Percentiles rank a stretch among this genome's conserved stretches.
phyloP scores from a whole-genome alignment of 2,329 filamentous ascomycete genomes.

The Penicillium sp. region DNA sequence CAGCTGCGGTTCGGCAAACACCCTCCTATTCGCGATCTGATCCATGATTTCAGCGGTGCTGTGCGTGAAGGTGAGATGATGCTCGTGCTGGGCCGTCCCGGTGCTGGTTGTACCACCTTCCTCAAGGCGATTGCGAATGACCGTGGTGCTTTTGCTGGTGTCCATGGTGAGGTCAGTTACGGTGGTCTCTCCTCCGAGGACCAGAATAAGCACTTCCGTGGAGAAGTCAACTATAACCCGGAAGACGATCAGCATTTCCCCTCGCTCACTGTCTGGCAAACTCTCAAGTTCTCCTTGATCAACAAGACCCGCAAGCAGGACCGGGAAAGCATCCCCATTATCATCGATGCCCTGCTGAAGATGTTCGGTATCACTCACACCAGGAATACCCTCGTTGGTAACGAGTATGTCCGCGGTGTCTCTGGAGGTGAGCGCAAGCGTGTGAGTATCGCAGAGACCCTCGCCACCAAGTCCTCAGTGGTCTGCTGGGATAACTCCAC shows the following conservation, averaged over 20 bases:
- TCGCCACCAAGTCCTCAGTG: constrained; percentile 71
- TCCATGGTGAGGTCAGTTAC: constrained; percentile 70
- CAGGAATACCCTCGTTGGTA: constrained; percentile 71
- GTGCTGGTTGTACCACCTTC: constrained; percentile 74
- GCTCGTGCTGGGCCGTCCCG: constrained; percentile 70
- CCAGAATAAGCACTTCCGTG: constrained; percentile 67
- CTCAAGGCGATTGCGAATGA: constrained; percentile 74
- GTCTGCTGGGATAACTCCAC: constrained; percentile 81
- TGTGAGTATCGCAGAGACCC: constrained; percentile 74
- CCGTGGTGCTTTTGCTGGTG: constrained; percentile 62
- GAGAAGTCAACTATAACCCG: constrained; percentile 75
- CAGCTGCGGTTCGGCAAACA: constrained; percentile 50
- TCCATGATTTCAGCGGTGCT: constrained; percentile 67
- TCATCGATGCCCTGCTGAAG: constrained; percentile 68
- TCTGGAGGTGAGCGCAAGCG: constrained; percentile 79
- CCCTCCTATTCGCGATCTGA: constrained; percentile 55
- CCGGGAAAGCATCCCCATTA: constrained; percentile 63
- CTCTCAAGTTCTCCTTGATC: constrained; percentile 70
- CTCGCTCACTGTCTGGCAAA: constrained; percentile 73
- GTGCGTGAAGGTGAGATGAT: constrained; percentile 71
- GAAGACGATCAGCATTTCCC: constrained; percentile 78
- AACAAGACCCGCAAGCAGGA: constrained; percentile 72
- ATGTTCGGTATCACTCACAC: constrained; percentile 80
- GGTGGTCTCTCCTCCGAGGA: constrained; percentile 68
- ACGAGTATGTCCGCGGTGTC: constrained; percentile 70